Conservation (phyloP, 768 basidiomycete genomes). For the Neoboletus magnificus region DNA sequence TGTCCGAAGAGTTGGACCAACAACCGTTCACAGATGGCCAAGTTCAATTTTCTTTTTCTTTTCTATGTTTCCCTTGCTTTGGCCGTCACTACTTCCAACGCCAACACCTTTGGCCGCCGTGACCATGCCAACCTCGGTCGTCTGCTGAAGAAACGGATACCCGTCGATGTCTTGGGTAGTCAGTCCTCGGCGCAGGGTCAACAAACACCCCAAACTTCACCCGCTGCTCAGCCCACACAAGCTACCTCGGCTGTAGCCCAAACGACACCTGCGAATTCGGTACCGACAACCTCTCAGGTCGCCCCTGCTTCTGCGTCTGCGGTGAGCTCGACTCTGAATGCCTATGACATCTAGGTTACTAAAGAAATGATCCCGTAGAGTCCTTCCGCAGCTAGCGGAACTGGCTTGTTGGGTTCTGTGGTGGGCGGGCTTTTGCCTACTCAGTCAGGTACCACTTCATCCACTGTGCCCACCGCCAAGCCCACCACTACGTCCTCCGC, state of each 20-base stretch:
- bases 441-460: slow-evolving; percentile 16
- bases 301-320: slow-evolving; percentile 15
- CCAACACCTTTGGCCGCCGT: slow-evolving; percentile 47
- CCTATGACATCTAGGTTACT: background rate
- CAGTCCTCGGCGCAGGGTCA: slow-evolving; percentile 1
- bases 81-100: slow-evolving; percentile 44
- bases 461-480: slow-evolving; percentile 15
- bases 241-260: slow-evolving; percentile 9
- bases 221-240: slow-evolving; percentile 26
- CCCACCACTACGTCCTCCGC: slow-evolving; percentile 17
- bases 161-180: slow-evolving; percentile 12
- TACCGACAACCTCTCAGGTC: slow-evolving; percentile 8
- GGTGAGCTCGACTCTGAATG: slow-evolving; percentile 14
- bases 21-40: slow-evolving; percentile 43
- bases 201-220: slow-evolving; percentile 6
- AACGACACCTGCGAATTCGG: slow-evolving; percentile 14
- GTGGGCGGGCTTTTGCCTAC: slow-evolving; percentile 13
- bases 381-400: slow-evolving; percentile 7
- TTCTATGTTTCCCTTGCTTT: slow-evolving; percentile 55
- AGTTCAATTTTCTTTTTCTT: slow-evolving; percentile 60
- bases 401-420: slow-evolving; percentile 7
- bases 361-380: slow-evolving; percentile 8
- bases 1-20: slow-evolving; percentile 1
- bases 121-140: slow-evolving; percentile 60
- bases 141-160: slow-evolving; percentile 64